Conservation (phyloP, 2,329 filamentous ascomycete species). For the Hypomyces perniciosus region DNA sequence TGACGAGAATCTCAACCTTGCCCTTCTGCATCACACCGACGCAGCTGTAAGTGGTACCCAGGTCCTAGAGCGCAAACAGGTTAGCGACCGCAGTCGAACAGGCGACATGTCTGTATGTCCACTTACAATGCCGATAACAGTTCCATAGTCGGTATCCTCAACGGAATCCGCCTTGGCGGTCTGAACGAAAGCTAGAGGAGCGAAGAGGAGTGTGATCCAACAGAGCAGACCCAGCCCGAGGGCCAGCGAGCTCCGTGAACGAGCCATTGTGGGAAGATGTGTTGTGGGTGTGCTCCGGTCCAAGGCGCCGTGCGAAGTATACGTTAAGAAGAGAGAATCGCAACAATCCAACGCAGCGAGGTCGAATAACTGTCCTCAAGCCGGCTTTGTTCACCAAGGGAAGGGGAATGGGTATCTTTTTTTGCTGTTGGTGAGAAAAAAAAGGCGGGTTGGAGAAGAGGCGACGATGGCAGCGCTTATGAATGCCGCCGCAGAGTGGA, state of each 20-base stretch:
- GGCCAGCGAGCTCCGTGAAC: conserved; percentile 63
- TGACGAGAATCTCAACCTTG: conserved; percentile 91
- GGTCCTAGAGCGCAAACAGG: conserved; percentile 43
- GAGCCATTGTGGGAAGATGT: conserved; percentile 39
- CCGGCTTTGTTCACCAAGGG: conserved; percentile 25
- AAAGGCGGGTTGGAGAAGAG: conserved; percentile 23
- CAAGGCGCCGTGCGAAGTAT: conserved; percentile 10
- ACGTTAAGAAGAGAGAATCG: conserved; percentile 18
- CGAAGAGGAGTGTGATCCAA: conserved; percentile 86
- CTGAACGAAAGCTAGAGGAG: conserved; percentile 78
- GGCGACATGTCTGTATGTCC: conserved; percentile 2
- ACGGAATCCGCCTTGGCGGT: conserved; percentile 54
- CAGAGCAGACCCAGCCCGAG: conserved; percentile 82
- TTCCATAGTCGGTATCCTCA: conserved; percentile 72
- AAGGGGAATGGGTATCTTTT: conserved; percentile 23
- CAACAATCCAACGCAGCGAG: conserved; percentile 24
- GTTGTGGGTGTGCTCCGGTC: conserved; percentile 16
- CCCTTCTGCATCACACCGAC: conserved; percentile 95
- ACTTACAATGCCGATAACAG: conserved; percentile 84
- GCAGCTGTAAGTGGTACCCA: conserved; percentile 85
- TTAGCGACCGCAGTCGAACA: conserved; percentile 1
- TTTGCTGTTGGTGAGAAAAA: conserved; percentile 22
- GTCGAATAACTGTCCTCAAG: conserved; percentile 22
- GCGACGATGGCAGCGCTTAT: conserved; percentile 29
- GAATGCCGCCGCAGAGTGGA: conserved; percentile 20